Base-by-base conservation (phyloP, 495 filamentous ascomycete genomes). In the Antarctomyces pellizariae region DNA sequence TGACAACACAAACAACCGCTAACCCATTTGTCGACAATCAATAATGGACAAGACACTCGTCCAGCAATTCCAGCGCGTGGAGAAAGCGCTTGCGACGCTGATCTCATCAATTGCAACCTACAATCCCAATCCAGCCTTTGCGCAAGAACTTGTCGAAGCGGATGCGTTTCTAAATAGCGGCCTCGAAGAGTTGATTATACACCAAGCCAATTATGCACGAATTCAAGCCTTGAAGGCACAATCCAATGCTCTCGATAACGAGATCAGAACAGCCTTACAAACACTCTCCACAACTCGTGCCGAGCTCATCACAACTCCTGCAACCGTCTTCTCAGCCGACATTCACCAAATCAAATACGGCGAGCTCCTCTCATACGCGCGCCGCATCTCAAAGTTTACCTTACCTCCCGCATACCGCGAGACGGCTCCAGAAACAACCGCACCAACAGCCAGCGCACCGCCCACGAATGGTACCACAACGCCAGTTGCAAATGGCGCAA, bases 41-140 rank as follows among this genome's bases (percentile, higher is more conserved):
- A n/a, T 14, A 13, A 76, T 76, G 71, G 60, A 75, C 30, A 46
- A 51, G 19, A 46, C 61, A 27, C 49, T 77, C 15, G 57, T 67
- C 30, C 31, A 35, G 8, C 62, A 63, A 32, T 74, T 79, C 36
- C 59, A 72, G 36, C 64, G 69, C 28, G 51, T 82, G 21, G 74
- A 77, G 39, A 57, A 59, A 30, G 66, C 70, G 3, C 53, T 84
- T 14, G 53, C 56, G 7, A 58, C 47, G 5, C 56, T 84, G 7
- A 64, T 78, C 38, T 70, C 75, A 41, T 77, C 75, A 1, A 73
- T 84, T 22, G 52, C 71, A 5, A 67, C 75, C 31, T 80, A 78
- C 59, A 75, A 76, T 35, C 76, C 76, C 16, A 71, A 66, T 7
- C 47, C 62, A 3, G 41, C 49, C 15, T 59, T 66, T 13, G 74